Conservation (phyloP, 164 flowering plant genomes). For the Malania oleifera region DNA sequence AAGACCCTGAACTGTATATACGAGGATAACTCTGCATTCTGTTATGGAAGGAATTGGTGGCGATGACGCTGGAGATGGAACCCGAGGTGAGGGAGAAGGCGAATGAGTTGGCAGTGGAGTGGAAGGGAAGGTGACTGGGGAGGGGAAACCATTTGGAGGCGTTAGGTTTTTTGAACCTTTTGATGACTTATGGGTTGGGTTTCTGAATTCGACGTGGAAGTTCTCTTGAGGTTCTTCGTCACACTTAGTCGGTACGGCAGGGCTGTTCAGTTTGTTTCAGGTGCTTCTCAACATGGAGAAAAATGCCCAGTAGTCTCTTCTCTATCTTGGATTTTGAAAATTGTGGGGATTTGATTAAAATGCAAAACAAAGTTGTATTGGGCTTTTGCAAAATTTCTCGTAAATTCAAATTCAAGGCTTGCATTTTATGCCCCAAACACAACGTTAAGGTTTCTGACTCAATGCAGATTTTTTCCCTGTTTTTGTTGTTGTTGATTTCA, state of each 20-base stretch:
- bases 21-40: slow-evolving; percentile 37
- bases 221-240: slow-evolving; percentile 35
- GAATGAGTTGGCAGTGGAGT: slow-evolving; percentile 40
- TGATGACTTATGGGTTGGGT: slow-evolving; percentile 43
- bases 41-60: slow-evolving; percentile 40
- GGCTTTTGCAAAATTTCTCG: neutral
- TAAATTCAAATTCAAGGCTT: neutral
- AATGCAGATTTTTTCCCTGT: no score
- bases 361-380: no score
- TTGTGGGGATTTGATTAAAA: no score
- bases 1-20: slow-evolving; percentile 14
- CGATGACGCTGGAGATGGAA: slow-evolving; percentile 15
- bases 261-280: slow-evolving; percentile 36
- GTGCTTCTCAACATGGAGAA: slow-evolving; percentile 31
- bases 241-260: slow-evolving; percentile 29
- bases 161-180: slow-evolving; percentile 46
- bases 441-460: no score
- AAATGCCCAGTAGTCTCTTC: slow-evolving; percentile 59
- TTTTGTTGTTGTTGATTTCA: no score
- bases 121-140: slow-evolving; percentile 41
- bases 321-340: no score
- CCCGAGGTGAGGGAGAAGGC: slow-evolving; percentile 38
- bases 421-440: no score
- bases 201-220: slow-evolving; percentile 27
- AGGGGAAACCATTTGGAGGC: slow-evolving; percentile 26